phyloP scores from a whole-genome alignment of 148 eudicot genomes.

The Silene uniflora region DNA sequence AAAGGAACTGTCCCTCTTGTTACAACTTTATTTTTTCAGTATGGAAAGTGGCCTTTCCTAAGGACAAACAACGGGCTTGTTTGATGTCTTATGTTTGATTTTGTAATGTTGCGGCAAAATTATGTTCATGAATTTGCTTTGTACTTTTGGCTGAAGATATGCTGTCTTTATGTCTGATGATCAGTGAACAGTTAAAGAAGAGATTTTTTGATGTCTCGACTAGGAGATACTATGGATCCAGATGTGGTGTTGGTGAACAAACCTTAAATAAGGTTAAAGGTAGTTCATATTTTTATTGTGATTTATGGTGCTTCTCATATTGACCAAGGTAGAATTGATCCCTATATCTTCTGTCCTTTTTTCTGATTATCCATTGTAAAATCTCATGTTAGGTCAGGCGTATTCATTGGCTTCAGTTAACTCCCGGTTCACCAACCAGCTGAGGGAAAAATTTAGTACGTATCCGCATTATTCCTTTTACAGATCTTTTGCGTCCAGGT shows the following conservation, averaged over 20 bases:
- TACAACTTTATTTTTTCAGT: no score
- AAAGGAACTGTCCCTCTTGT: no score
- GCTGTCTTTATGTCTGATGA: background rate
- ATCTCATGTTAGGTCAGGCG: slow-evolving; percentile 33
- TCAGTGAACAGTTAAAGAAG: slow-evolving; percentile 14
- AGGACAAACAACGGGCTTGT: no score
- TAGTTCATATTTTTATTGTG: background rate
- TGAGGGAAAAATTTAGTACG: slow-evolving; percentile 19
- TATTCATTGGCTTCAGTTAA: slow-evolving; percentile 24
- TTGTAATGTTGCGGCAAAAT: background rate
- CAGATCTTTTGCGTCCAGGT: slow-evolving; percentile 35
- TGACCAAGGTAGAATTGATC: background rate
- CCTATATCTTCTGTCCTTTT: background rate
- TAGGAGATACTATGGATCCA: slow-evolving; percentile 20
- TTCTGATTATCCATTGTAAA: slow-evolving; percentile 17
- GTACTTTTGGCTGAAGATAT: slow-evolving; percentile 6
- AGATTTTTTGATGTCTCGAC: slow-evolving; percentile 11
- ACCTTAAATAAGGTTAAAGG: slow-evolving; percentile 10
- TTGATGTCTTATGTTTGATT: background rate
- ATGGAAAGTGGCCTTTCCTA: no score
- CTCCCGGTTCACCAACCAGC: slow-evolving; percentile 25
- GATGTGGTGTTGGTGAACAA: background rate
- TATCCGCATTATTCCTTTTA: slow-evolving; percentile 17
- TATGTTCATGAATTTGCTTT: background rate
- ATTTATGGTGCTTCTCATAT: background rate